Evolutionary conservation across 495 filamentous ascomycete species (phyloP).

Genomic region (Podospora tetraspora): DNA sequence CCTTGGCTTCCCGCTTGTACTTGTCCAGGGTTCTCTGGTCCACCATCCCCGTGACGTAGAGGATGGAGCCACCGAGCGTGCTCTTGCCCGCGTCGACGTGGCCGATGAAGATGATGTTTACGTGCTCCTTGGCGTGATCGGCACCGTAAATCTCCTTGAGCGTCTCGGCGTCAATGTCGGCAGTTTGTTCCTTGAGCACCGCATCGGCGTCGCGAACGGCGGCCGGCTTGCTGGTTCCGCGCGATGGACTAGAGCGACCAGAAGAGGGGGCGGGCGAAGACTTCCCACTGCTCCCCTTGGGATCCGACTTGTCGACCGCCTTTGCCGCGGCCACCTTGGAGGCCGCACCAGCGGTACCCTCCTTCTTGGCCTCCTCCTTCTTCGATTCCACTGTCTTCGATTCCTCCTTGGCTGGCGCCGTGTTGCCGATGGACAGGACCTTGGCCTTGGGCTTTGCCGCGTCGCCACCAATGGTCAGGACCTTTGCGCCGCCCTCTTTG

Average conservation of each 20-base stretch:
- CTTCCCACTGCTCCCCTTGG: slow-evolving; percentile 64
- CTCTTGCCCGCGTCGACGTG: slow-evolving; percentile 98
- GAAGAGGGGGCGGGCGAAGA: slow-evolving; percentile 73
- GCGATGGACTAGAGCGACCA: slow-evolving; percentile 66
- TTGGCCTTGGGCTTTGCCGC: slow-evolving; percentile 55
- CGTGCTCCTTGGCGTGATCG: slow-evolving; percentile 67
- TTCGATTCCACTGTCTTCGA: slow-evolving; percentile 34
- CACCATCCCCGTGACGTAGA: slow-evolving; percentile 95
- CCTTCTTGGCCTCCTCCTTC: slow-evolving; percentile 46
- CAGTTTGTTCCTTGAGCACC: slow-evolving; percentile 79
- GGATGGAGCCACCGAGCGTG: slow-evolving; percentile 85
- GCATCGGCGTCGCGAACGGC: slow-evolving; percentile 65
- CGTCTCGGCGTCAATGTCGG: slow-evolving; percentile 85
- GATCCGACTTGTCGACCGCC: slow-evolving; percentile 76
- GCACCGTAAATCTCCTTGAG: slow-evolving; percentile 91
- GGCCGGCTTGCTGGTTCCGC: slow-evolving; percentile 46
- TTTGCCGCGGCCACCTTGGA: slow-evolving; percentile 58
- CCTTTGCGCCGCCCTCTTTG: slow-evolving; percentile 46
- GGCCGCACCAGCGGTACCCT: slow-evolving; percentile 51
- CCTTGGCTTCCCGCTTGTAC: slow-evolving; percentile 93
- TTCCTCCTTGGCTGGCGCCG: slow-evolving; percentile 35
- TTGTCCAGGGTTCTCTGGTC: slow-evolving; percentile 98
- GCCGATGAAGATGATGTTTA: slow-evolving; percentile 97
- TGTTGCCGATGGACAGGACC: slow-evolving; percentile 55
- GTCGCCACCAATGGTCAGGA: slow-evolving; percentile 47